Evolutionary conservation across 441 rosid species (phyloP).

Genomic region (Erysimum pusillum): DNA sequence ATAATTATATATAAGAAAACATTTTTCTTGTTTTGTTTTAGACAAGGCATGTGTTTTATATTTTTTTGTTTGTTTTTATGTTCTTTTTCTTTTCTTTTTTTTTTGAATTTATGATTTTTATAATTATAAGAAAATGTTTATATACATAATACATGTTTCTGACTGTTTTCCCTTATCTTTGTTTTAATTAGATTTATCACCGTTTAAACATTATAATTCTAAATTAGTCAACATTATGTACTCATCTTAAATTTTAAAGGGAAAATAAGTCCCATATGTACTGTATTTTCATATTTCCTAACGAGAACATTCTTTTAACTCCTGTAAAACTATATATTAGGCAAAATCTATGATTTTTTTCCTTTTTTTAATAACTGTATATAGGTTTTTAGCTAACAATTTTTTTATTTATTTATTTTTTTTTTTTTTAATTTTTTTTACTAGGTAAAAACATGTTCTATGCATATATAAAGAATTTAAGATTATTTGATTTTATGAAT

Average conservation of each 20-base stretch:
- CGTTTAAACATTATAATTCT: not conserved
- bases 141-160: constrained; percentile 2
- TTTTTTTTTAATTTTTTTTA: too few relatives aligned
- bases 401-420: too few relatives aligned
- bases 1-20: not conserved
- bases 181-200: not conserved
- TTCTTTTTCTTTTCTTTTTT: not conserved
- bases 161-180: constrained; percentile 3
- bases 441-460: too few relatives aligned
- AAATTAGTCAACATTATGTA: not conserved
- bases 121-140: too few relatives aligned
- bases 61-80: constrained; percentile 4
- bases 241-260: not conserved
- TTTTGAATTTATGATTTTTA: too few relatives aligned
- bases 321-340: not conserved
- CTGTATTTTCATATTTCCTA: not conserved
- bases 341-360: not conserved
- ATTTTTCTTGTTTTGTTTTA: constrained; percentile 32
- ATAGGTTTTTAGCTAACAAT: not conserved
- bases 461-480: too few relatives aligned
- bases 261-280: not conserved
- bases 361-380: not conserved
- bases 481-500: too few relatives aligned
- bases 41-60: constrained; percentile 45
- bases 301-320: not conserved